Evolutionary conservation across 106 monocot genomes (phyloP), one percentile per base, ranked within the genome.

Genomic region (Platanthera zijinensis): DNA sequence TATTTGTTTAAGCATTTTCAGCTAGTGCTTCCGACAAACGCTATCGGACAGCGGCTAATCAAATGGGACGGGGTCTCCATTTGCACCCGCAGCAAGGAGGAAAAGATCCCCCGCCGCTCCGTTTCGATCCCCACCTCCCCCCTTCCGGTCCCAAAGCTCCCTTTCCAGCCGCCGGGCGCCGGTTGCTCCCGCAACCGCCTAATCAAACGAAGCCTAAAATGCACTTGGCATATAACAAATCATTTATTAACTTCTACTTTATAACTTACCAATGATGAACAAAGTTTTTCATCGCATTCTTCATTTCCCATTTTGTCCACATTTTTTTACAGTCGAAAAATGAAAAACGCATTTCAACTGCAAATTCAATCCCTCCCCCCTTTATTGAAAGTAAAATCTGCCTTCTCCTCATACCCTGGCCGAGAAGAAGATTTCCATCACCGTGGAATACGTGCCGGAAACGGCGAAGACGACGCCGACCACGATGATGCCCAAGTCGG

Each of bases 361-460:
- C 12, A 48, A 53, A 70, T 47, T n/a, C 47, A 70, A 48, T 15
- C n/a, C 13, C 5, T 45, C 45, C 68, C 45, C 10, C 7, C 47
- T 70, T 3, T 70, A 15, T 30, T 30, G 11, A 25, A 11, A 19
- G 32, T 12, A 12, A 21, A 10, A 32, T 4, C 30, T 4, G 0
- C 48, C 70, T 5, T 47, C 48, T 18, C 45, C 10, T 83, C 66
- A 83, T 10, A 78, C 79, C 56, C 64, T 30, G 8, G 9, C 19
- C 0, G 85, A 79, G 77, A 52, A 51, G 62, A 88, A 83, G 68
- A 89, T 89, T 52, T 78, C 76, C n/a, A 62, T 76, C 39, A 89
- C 74, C 10, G 89, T 86, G 1, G 78, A 76, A 76, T 76, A 85
- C 1, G 89, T 89, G 8, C 89, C 89, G 6, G 89, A 85, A 9